A percentile compares a stretch with the other conserved stretches of the same genome.
Evolutionary conservation across 129 eudicot species (phyloP).

Genomic region (Smallanthus sonchifolius): DNA sequence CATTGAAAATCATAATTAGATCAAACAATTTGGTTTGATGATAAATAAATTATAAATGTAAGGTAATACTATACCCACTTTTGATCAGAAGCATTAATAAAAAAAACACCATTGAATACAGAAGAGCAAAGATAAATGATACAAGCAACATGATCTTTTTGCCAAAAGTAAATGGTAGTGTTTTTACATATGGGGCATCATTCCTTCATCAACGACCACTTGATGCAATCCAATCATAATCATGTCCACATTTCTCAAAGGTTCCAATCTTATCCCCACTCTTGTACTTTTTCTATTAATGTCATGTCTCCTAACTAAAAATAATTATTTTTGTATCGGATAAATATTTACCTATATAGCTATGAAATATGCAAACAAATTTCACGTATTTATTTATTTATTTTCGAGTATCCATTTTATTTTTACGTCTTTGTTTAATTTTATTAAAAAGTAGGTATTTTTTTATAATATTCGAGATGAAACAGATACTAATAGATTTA

Average conservation of each 20-base stretch:
- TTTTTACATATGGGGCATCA: slow-evolving; percentile 2
- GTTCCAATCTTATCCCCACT: slow-evolving; percentile 14
- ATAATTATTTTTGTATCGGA: background rate
- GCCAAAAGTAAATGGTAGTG: background rate
- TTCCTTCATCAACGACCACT: slow-evolving; percentile 11
- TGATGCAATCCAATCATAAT: background rate
- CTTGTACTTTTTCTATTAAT: background rate
- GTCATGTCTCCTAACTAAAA: background rate
- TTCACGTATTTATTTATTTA: background rate
- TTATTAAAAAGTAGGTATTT: too few relatives aligned
- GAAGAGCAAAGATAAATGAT: background rate
- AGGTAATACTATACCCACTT: background rate
- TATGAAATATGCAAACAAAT: background rate
- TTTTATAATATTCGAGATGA: too few relatives aligned
- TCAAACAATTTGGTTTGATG: background rate
- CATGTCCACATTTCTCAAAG: slow-evolving; percentile 8
- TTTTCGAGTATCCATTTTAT: too few relatives aligned
- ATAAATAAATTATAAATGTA: background rate
- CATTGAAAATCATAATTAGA: background rate
- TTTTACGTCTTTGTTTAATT: too few relatives aligned
- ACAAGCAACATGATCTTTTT: background rate
- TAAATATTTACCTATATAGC: background rate
- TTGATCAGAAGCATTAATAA: background rate
- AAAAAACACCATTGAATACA: background rate
- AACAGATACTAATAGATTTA: background rate